Conservation (phyloP, 495 filamentous ascomycete species). For the Thermochaetoides thermophila region DNA sequence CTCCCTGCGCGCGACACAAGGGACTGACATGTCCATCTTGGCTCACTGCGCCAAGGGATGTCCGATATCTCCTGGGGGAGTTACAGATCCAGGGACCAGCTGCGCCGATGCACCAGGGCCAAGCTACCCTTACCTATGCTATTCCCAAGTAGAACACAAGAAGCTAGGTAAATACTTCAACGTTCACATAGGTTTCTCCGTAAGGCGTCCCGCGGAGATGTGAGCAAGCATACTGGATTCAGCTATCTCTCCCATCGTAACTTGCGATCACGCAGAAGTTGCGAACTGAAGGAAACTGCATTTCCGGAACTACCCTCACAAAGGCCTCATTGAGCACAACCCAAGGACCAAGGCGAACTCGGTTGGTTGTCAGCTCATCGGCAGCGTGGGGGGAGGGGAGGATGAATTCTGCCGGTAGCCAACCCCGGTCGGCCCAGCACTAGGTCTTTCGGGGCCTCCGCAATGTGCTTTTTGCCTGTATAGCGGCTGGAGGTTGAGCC, state of each 20-base stretch:
- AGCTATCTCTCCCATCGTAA: too few relatives aligned
- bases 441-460: slow-evolving; percentile 4
- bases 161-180: too few relatives aligned
- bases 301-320: background rate
- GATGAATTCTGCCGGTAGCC: slow-evolving; percentile 9
- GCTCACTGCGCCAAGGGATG: slow-evolving; percentile 2
- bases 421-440: slow-evolving; percentile 1
- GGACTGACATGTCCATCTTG: slow-evolving; percentile 14
- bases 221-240: too few relatives aligned
- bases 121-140: too few relatives aligned
- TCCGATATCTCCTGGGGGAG: background rate
- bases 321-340: background rate
- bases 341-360: too few relatives aligned
- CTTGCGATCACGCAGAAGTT: too few relatives aligned
- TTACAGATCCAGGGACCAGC: background rate
- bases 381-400: slow-evolving; percentile 4
- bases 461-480: slow-evolving; percentile 8
- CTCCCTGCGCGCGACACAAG: too few relatives aligned
- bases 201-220: slow-evolving; percentile 3
- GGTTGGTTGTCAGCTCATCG: too few relatives aligned
- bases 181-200: background rate
- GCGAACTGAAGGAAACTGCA: background rate
- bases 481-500: slow-evolving; percentile 2
- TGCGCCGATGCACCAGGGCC: background rate
- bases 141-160: too few relatives aligned